Conservation (phyloP, 2,329 filamentous ascomycete species). For the Fusarium lyarnte region DNA sequence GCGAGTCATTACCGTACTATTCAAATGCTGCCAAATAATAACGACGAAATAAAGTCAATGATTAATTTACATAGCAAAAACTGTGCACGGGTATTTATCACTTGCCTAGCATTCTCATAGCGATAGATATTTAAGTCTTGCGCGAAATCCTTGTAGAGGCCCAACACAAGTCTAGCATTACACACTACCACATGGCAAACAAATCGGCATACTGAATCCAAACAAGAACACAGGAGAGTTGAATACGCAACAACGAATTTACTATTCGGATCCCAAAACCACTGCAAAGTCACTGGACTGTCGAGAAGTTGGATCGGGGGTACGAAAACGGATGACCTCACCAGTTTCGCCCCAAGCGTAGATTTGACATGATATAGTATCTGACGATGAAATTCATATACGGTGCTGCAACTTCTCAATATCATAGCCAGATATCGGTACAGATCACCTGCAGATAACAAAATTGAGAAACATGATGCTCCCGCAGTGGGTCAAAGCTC, state of each 20-base stretch:
- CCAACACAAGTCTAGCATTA: background rate
- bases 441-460: background rate
- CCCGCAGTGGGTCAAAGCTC: background rate
- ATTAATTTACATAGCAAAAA: background rate
- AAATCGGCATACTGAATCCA: background rate
- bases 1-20: background rate
- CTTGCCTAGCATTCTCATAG: background rate
- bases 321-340: background rate
- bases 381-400: background rate
- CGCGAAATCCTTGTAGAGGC: background rate
- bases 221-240: background rate
- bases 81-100: background rate
- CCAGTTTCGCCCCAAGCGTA: background rate
- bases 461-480: conserved; percentile 13
- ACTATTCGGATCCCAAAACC: background rate
- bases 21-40: background rate
- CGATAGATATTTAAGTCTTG: background rate
- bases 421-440: background rate
- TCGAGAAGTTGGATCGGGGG: background rate
- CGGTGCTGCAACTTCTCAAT: background rate
- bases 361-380: background rate
- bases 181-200: background rate
- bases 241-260: background rate
- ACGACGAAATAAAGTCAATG: background rate
- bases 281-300: background rate